Evolutionary conservation across 2,329 filamentous ascomycete genomes (phyloP), one percentile per base, ranked within the genome.

Genomic region (Fusarium sp.): DNA sequence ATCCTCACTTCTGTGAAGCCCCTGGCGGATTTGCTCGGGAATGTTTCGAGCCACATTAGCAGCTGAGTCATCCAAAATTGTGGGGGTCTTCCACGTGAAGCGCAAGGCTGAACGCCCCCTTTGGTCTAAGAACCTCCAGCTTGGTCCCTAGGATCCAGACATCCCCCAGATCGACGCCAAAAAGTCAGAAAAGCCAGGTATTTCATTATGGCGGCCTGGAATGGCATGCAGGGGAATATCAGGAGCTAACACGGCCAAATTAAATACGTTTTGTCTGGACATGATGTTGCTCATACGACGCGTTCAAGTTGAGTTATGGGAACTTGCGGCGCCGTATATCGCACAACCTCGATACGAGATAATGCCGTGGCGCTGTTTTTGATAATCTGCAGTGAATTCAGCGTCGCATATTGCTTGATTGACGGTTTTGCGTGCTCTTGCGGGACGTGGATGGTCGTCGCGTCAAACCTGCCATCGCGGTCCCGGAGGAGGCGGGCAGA

Each of bases 1-100:
- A 57, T 57, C 54, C 22, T 36, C 54, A 29, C 47, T 52, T 52
- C 14, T 52, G 10, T 29, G 31, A 35, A 31, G 33, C 25, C 42
- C 33, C 45, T 25, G 14, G 13, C 40, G 60, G 60, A 20, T 63
- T 57, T 56, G 61, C 61, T 57, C 61, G 61, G 61, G 25, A 63
- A 63, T 57, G 50, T n/a, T 33, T 20, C 4, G 16, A 52, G 47
- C 47, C n/a, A 33, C 25, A n/a, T 40, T 36, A 56, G 27, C 60
- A 20, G 74, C 71, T 80, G 74, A 80, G 72, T 79, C 77, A 79
- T 67, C 73, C 63, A 67, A 42, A 62, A 69, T 66, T 74, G 72
- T 80, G 78, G 79, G 71, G 68, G 68, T 64, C 31, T 68, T 77
- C 74, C 79, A 81, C 76, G 77, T 80, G 77, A 79, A 71, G 76